Conservation (phyloP, 2,329 filamentous ascomycete species). For the Monascus ruber region DNA sequence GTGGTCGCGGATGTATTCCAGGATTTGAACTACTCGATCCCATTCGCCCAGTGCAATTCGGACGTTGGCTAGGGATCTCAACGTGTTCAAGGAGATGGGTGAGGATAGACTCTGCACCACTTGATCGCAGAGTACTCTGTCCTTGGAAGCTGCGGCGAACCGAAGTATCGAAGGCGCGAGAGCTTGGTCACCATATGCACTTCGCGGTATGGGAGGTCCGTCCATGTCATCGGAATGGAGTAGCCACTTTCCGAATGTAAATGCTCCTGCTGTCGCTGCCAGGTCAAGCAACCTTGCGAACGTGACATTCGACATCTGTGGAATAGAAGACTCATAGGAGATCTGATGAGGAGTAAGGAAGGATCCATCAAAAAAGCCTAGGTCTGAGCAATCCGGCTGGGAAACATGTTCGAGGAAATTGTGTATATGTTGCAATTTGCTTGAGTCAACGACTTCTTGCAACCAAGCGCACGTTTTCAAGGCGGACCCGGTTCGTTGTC, state of each 20-base stretch:
- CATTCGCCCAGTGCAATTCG: constrained; percentile 23
- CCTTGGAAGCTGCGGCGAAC: constrained; percentile 41
- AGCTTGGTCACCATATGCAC: constrained; percentile 35
- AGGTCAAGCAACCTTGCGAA: constrained; percentile 43
- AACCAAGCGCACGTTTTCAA: constrained; percentile 20
- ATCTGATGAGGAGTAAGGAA: constrained; percentile 7
- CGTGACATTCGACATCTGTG: constrained; percentile 34
- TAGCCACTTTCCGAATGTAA: constrained; percentile 43
- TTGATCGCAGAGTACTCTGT: constrained; percentile 22
- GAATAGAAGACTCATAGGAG: constrained; percentile 18
- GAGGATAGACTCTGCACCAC: constrained; percentile 18
- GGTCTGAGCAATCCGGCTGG: constrained; percentile 4
- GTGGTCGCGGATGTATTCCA: constrained; percentile 22
- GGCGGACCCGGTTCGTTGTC: constrained; percentile 15
- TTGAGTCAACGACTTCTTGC: constrained; percentile 23
- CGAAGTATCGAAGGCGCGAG: constrained; percentile 44
- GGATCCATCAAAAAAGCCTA: constrained; percentile 10
- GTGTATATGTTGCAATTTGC: constrained; percentile 23
- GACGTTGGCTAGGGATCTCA: constrained; percentile 25
- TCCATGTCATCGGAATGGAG: constrained; percentile 42
- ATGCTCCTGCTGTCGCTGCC: constrained; percentile 34
- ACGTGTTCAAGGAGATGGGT: constrained; percentile 23
- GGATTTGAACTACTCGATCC: constrained; percentile 19
- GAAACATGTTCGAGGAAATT: constrained; percentile 17
- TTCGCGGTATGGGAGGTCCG: constrained; percentile 39